phyloP scores from a whole-genome alignment of 2,329 filamentous ascomycete species.

The Aspergillus brunneoviolaceus region DNA sequence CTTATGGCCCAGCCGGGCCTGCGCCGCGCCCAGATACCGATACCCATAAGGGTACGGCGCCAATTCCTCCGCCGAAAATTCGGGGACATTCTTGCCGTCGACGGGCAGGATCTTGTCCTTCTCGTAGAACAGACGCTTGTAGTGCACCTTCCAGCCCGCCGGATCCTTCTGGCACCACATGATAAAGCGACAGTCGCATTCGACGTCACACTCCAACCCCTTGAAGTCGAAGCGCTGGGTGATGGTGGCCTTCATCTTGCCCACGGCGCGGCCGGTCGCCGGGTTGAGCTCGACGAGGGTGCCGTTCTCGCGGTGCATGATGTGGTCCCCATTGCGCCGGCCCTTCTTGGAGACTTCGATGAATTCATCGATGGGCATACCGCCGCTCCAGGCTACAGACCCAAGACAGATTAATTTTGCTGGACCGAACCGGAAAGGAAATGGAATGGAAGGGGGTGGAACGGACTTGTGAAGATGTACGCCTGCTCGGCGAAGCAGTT shows the following conservation, averaged over 20 bases:
- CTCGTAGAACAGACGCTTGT: slow-evolving; percentile 7
- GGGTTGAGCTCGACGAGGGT: slow-evolving; percentile 3
- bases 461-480: slow-evolving; percentile 4
- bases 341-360: slow-evolving; percentile 6
- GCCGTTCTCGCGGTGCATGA: slow-evolving; percentile 8
- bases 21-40: slow-evolving; percentile 2
- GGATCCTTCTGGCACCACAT: slow-evolving; percentile 8
- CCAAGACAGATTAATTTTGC: neutral
- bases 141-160: slow-evolving; percentile 3
- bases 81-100: slow-evolving; percentile 3
- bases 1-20: slow-evolving; percentile 1
- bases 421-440: neutral
- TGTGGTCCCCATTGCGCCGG: slow-evolving; percentile 5
- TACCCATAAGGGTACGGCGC: slow-evolving; percentile 8
- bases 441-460: neutral
- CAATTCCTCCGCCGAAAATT: neutral
- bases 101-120: slow-evolving; percentile 8
- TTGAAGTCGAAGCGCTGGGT: slow-evolving; percentile 1
- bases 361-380: slow-evolving; percentile 7
- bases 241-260: slow-evolving; percentile 8
- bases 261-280: neutral
- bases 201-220: slow-evolving; percentile 1
- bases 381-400: neutral
- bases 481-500: slow-evolving; percentile 8
- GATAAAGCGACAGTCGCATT: slow-evolving; percentile 7